phyloP scores from a whole-genome alignment of 2,329 filamentous ascomycete species.

The Colletotrichum sp. region DNA sequence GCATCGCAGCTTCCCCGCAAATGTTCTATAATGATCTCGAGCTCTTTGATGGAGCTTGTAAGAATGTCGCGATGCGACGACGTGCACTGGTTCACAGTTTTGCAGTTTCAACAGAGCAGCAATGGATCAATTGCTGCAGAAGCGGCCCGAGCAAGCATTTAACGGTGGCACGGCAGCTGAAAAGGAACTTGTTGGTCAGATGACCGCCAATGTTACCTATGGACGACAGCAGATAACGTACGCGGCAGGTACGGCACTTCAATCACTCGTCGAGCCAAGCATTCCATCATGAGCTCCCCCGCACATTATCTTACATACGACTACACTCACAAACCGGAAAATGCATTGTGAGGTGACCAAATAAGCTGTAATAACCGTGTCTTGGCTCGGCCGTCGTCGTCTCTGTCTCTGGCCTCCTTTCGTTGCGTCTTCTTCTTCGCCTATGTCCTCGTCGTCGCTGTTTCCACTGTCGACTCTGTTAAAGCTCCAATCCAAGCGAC shows the following conservation, averaged over 20 bases:
- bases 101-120: not conserved
- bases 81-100: not conserved
- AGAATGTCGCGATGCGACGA: not conserved
- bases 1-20: not conserved
- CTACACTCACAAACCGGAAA: not conserved
- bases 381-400: not conserved
- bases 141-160: not conserved
- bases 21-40: not conserved
- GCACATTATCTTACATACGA: not conserved
- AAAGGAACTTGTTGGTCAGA: not conserved
- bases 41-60: not conserved
- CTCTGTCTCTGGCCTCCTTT: not conserved
- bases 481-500: not conserved
- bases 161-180: not conserved
- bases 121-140: not conserved
- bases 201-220: not conserved
- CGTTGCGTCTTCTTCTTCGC: not conserved
- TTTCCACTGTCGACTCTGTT: not conserved
- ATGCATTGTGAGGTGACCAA: not conserved
- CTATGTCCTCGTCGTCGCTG: not conserved
- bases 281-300: not conserved
- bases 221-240: not conserved
- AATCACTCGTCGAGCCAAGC: not conserved
- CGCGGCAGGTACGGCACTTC: not conserved
- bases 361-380: not conserved